phyloP scores from a whole-genome alignment of 1,284 basidiomycete species.

The Cutaneotrichosporon sp. region DNA sequence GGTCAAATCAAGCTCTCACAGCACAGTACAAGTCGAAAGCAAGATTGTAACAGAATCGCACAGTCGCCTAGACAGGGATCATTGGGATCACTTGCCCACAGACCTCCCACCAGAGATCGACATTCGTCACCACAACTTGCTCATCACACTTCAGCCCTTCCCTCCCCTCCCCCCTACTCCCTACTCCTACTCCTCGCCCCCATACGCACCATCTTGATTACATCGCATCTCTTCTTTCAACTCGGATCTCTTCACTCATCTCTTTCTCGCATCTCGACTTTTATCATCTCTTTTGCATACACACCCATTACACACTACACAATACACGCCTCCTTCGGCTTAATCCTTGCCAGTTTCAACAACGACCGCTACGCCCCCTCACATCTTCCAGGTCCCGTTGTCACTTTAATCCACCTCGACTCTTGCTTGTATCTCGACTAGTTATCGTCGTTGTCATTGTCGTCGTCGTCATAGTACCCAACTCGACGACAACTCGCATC shows the following conservation, averaged over 20 bases:
- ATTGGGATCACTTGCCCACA: background rate
- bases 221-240: too few relatives aligned
- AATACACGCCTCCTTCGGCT: too few relatives aligned
- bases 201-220: background rate
- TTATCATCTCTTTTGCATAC: too few relatives aligned
- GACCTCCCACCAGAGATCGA: background rate
- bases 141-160: too few relatives aligned
- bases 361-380: background rate
- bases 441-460: background rate
- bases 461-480: background rate
- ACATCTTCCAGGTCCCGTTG: background rate
- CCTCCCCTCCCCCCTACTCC: background rate
- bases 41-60: too few relatives aligned
- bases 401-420: background rate
- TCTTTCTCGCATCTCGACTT: too few relatives aligned
- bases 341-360: too few relatives aligned
- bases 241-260: too few relatives aligned
- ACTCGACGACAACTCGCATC: background rate
- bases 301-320: too few relatives aligned
- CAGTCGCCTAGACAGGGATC: background rate
- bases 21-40: too few relatives aligned
- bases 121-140: background rate
- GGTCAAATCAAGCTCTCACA: too few relatives aligned
- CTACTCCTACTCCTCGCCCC: background rate
- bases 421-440: slow-evolving; percentile 1